A percentile compares a stretch with the other conserved stretches of the same genome.
phyloP scores from a whole-genome alignment of 202 grass and related monocot species.

The Panicum virgatum region DNA sequence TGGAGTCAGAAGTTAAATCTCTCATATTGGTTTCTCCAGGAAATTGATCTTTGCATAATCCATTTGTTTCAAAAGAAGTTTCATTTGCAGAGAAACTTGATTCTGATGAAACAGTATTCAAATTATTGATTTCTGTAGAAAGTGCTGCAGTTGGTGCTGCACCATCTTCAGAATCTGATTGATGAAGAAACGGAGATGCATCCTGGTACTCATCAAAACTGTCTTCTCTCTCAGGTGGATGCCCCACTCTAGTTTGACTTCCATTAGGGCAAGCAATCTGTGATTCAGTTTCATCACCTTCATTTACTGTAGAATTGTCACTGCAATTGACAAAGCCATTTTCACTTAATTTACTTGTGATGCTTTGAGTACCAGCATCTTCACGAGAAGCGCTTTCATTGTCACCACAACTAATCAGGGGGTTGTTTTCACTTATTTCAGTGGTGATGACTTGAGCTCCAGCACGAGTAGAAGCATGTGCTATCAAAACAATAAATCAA shows the following conservation, averaged over 20 bases:
- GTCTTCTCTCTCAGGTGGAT: conserved; percentile 40
- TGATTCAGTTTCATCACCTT: conserved; percentile 20
- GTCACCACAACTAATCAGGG: conserved; percentile 2
- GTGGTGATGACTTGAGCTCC: conserved; percentile 13
- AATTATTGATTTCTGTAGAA: conserved; percentile 40
- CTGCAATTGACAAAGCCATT: conserved; percentile 12
- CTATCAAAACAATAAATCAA: conserved; percentile 30
- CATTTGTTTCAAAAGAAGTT: conserved; percentile 27
- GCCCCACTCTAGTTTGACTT: conserved; percentile 28
- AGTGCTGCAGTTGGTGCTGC: background rate
- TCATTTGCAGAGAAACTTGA: conserved; percentile 32
- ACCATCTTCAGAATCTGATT: conserved; percentile 46
- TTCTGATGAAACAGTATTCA: conserved; percentile 11
- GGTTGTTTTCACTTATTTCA: background rate
- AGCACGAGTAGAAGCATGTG: conserved; percentile 27
- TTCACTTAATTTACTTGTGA: background rate
- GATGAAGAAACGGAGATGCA: conserved; percentile 52
- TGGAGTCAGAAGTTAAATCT: conserved; percentile 21
- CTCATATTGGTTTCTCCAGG: conserved; percentile 29
- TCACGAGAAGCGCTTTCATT: conserved; percentile 24
- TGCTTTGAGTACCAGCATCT: conserved; percentile 14
- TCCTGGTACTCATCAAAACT: conserved; percentile 53
- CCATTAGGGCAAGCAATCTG: background rate
- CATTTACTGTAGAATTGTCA: conserved; percentile 17
- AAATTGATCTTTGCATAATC: conserved; percentile 21